Evolutionary conservation across 2,329 filamentous ascomycete species (phyloP).

Genomic region (Colletotrichum sp.): DNA sequence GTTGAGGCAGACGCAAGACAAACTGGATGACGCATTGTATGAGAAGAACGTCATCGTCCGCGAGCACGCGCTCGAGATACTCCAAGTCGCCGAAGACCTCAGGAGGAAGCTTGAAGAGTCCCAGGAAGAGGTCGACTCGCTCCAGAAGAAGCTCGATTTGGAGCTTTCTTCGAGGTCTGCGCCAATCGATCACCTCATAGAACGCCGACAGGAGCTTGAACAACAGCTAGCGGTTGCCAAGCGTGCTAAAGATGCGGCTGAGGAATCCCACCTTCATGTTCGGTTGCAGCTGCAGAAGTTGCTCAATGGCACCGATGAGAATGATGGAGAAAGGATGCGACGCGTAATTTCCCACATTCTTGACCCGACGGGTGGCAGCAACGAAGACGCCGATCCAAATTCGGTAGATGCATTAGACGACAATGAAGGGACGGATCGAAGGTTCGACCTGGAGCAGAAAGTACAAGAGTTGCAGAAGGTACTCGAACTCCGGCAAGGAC

Average conservation of each 20-base stretch:
- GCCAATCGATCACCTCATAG: neutral
- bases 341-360: neutral
- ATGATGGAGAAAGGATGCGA: neutral
- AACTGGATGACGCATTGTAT: neutral
- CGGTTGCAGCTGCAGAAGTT: neutral
- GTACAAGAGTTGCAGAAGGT: neutral
- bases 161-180: neutral
- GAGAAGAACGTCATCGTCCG: neutral
- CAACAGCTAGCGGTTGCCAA: neutral
- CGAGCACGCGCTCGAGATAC: neutral
- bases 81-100: neutral
- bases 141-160: neutral
- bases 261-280: neutral
- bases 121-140: neutral
- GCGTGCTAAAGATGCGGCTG: neutral
- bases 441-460: neutral
- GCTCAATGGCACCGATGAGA: no score
- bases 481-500: neutral
- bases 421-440: neutral
- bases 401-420: neutral
- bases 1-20: neutral
- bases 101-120: neutral
- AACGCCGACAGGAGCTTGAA: neutral
- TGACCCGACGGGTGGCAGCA: neutral
- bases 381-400: neutral